Evolutionary conservation across 768 basidiomycete genomes (phyloP).

Genomic region (Fibroporia radiculosa): DNA sequence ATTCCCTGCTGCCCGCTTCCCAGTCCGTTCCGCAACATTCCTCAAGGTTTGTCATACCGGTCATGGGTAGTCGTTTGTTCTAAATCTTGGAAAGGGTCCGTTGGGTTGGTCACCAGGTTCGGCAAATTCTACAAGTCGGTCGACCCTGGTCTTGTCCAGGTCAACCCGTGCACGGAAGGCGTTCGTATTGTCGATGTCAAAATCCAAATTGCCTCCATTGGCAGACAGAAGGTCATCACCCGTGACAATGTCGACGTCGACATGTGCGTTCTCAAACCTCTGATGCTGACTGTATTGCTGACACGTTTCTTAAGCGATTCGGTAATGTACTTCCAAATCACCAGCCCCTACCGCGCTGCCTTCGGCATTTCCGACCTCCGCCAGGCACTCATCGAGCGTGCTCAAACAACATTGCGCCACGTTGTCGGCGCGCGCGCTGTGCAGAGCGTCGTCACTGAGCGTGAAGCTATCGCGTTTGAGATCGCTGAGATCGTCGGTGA

Average conservation of each 20-base stretch:
- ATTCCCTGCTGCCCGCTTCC: conserved; percentile 80
- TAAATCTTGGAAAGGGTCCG: conserved; percentile 49
- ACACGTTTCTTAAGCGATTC: conserved; percentile 54
- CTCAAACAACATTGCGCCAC: conserved; percentile 94
- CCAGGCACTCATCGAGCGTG: conserved; percentile 74
- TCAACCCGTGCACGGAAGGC: conserved; percentile 91
- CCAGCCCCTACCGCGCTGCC: conserved; percentile 86
- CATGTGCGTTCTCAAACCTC: conserved; percentile 45
- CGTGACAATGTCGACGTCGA: conserved; percentile 95
- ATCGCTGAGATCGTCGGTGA: conserved; percentile 95
- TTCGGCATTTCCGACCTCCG: conserved; percentile 91
- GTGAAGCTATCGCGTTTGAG: conserved; percentile 93
- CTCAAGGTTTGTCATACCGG: conserved; percentile 63
- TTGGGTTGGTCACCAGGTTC: conserved; percentile 88
- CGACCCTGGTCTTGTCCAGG: conserved; percentile 84
- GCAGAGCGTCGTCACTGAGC: conserved; percentile 95
- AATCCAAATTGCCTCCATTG: conserved; percentile 88
- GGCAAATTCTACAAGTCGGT: conserved; percentile 96
- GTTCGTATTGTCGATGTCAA: conserved; percentile 89
- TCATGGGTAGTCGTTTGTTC: conserved; percentile 2
- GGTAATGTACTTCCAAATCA: conserved; percentile 89
- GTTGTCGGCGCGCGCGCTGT: conserved; percentile 93
- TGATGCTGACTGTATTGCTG: conserved; percentile 4
- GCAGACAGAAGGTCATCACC: conserved; percentile 85
- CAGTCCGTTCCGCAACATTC: conserved; percentile 80